A percentile compares a stretch with the other conserved stretches of the same genome.
Evolutionary conservation across 2,329 filamentous ascomycete species (phyloP).

Genomic region (Neonectria faginata): DNA sequence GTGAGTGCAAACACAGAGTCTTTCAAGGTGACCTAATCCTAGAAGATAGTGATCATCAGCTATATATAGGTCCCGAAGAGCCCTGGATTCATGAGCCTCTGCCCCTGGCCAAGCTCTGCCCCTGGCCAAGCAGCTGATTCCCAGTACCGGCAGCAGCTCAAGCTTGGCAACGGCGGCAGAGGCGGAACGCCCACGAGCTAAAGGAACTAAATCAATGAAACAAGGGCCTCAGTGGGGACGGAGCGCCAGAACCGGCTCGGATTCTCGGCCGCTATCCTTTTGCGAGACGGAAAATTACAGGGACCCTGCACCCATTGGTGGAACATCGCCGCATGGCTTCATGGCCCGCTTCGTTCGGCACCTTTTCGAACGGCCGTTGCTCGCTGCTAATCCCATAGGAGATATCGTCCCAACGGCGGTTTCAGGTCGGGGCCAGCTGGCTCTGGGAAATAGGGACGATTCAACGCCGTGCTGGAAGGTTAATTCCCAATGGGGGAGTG

Average conservation of each 20-base stretch:
- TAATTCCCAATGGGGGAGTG: constrained; percentile 4
- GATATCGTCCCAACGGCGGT: constrained; percentile 2
- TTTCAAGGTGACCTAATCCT: no score
- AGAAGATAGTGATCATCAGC: background rate
- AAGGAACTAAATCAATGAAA: background rate
- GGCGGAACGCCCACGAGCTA: background rate
- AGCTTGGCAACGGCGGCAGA: background rate
- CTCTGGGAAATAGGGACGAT: background rate
- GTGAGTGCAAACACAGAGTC: no score
- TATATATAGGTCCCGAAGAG: background rate
- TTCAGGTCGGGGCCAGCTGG: constrained; percentile 11
- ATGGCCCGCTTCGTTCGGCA: constrained; percentile 10
- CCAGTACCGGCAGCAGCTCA: background rate
- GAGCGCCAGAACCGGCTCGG: background rate
- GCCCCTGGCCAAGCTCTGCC: no score
- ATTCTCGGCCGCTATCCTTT: background rate
- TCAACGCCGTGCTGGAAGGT: background rate
- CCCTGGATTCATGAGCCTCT: background rate
- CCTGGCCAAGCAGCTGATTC: background rate
- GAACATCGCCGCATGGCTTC: background rate
- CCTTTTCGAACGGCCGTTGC: background rate
- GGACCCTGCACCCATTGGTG: constrained; percentile 6
- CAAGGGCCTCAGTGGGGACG: background rate
- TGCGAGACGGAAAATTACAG: constrained; percentile 8
- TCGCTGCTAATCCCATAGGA: constrained; percentile 14